A percentile compares a stretch with the other conserved stretches of the same genome.
Conservation (phyloP, 2,329 filamentous ascomycete species). For the Colletotrichum siamense region DNA sequence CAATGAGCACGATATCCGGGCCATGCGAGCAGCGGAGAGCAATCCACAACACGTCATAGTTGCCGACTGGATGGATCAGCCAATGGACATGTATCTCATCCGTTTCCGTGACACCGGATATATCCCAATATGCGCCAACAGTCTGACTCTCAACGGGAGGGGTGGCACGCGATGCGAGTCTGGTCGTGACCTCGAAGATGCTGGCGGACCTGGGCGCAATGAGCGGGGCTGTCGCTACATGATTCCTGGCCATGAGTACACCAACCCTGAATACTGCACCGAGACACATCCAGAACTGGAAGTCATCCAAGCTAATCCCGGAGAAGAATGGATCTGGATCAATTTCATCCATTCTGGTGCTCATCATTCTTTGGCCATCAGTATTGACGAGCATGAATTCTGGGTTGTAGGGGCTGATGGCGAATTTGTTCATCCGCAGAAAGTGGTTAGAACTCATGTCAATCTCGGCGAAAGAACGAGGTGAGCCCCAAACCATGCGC, state of each 20-base stretch:
- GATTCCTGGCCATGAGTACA: background rate
- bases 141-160: background rate
- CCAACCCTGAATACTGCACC: background rate
- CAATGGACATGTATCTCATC: constrained; percentile 8
- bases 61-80: constrained; percentile 11
- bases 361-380: constrained; percentile 28
- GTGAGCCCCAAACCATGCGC: background rate
- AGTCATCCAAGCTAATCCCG: background rate
- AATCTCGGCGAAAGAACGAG: constrained; percentile 5
- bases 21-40: background rate
- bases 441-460: constrained; percentile 17
- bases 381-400: constrained; percentile 58
- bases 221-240: background rate
- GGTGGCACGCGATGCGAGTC: constrained; percentile 1
- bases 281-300: background rate
- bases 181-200: background rate
- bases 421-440: constrained; percentile 57
- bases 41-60: background rate
- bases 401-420: constrained; percentile 61
- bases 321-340: constrained; percentile 1
- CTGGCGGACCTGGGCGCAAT: background rate
- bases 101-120: constrained; percentile 8
- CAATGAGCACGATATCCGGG: background rate
- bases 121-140: constrained; percentile 10
- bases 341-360: constrained; percentile 5